These are phyloP conservation scores for Kurtzmaniella cleridarum DNA, from an alignment of 805 yeast species.

Conservation along the genomic window DNA sequence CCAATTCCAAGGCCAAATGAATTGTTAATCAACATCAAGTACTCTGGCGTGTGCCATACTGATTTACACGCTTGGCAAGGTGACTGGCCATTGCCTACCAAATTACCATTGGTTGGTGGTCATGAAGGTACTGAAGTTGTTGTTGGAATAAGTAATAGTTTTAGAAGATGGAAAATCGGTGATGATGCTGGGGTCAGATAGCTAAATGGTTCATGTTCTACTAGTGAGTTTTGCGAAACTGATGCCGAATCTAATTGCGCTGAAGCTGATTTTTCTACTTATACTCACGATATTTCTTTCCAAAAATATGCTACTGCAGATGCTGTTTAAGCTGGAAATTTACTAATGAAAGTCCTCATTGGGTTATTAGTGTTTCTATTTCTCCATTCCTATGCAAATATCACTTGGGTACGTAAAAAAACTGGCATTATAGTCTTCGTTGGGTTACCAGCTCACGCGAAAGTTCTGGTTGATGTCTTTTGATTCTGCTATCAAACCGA, in stretches of 20 bases:
- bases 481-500: slow-evolving; percentile 65
- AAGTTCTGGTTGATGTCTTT: slow-evolving; percentile 63
- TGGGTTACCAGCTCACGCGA: slow-evolving; percentile 78
- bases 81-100: slow-evolving; percentile 80
- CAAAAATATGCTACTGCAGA: slow-evolving; percentile 88
- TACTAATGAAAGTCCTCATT: slow-evolving; percentile 74
- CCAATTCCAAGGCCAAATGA: slow-evolving; percentile 76
- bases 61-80: slow-evolving; percentile 94
- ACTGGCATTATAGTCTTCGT: slow-evolving; percentile 39
- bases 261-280: slow-evolving; percentile 63
- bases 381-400: slow-evolving; percentile 61
- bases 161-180: slow-evolving; percentile 67
- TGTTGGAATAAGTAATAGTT: slow-evolving; percentile 69
- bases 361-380: slow-evolving; percentile 69
- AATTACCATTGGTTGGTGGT: slow-evolving; percentile 78
- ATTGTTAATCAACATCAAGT: slow-evolving; percentile 73
- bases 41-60: slow-evolving; percentile 92
- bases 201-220: slow-evolving; percentile 72
- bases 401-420: slow-evolving; percentile 45
- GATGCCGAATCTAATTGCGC: slow-evolving; percentile 70
- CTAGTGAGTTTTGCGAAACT: slow-evolving; percentile 69
- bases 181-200: slow-evolving; percentile 82
- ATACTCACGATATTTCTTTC: slow-evolving; percentile 87
- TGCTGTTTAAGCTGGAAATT: slow-evolving; percentile 73
- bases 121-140: slow-evolving; percentile 89